A percentile compares a stretch with the other conserved stretches of the same genome.
phyloP scores from a whole-genome alignment of 2,329 filamentous ascomycete species.

The Alternaria rosae region DNA sequence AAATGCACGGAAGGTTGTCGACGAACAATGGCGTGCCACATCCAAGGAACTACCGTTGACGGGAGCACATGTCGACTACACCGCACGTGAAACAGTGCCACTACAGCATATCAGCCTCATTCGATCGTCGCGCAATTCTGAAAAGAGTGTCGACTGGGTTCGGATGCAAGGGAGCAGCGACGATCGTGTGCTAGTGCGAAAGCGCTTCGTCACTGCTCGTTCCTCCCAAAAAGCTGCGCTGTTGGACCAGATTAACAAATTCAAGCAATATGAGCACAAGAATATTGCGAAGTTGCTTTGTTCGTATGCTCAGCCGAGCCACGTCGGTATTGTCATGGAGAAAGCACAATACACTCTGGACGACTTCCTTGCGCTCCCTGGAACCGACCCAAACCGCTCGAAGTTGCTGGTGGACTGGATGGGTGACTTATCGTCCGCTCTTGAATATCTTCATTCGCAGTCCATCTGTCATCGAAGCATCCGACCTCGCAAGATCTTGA shows the following conservation, averaged over 20 bases:
- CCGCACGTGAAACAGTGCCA: constrained; percentile 46
- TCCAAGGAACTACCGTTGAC: constrained; percentile 49
- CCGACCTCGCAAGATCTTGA: constrained; percentile 50
- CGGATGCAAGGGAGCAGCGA: constrained; percentile 45
- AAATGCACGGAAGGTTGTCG: constrained; percentile 48
- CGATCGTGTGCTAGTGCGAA: constrained; percentile 46
- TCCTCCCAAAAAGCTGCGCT: constrained; percentile 46
- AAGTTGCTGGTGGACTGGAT: constrained; percentile 51
- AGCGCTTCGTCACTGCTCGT: constrained; percentile 46
- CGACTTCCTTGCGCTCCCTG: constrained; percentile 45
- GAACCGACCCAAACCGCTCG: constrained; percentile 40
- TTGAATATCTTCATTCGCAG: constrained; percentile 50
- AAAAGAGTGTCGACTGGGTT: constrained; percentile 49
- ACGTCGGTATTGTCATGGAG: constrained; percentile 45
- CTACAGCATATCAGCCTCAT: constrained; percentile 43
- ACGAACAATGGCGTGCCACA: constrained; percentile 52
- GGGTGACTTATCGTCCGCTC: constrained; percentile 48
- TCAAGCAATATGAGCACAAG: constrained; percentile 49
- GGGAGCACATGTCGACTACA: constrained; percentile 49
- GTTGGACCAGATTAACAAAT: constrained; percentile 48
- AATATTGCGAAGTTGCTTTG: constrained; percentile 49
- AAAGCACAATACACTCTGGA: constrained; percentile 49
- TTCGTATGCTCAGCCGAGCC: constrained; percentile 49
- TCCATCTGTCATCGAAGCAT: constrained; percentile 49
- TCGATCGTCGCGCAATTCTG: constrained; percentile 40